Conservation (phyloP, 345 rosid species). For the Citropsis articulata region DNA sequence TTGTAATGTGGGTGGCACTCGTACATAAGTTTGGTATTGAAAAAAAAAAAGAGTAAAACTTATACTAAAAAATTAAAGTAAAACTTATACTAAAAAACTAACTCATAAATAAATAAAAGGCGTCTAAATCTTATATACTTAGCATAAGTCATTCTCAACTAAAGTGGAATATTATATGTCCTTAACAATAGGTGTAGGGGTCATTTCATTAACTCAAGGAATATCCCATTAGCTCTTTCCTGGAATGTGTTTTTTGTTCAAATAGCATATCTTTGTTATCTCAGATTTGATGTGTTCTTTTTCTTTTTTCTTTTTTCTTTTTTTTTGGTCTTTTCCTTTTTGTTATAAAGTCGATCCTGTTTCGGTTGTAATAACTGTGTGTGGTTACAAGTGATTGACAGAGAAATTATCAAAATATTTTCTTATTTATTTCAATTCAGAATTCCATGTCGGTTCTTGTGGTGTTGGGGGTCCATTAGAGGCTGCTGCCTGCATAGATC, state of each 20-base stretch:
- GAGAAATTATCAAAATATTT: constrained; percentile 1
- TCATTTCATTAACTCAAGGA: no score
- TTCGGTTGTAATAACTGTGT: not conserved
- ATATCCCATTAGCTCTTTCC: not conserved
- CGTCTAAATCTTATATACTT: no score
- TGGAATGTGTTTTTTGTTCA: not conserved
- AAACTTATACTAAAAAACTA: no score
- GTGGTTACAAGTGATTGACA: not conserved
- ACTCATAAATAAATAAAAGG: no score
- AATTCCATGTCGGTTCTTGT: constrained; percentile 17
- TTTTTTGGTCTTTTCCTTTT: not conserved
- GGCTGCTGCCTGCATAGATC: constrained; percentile 13
- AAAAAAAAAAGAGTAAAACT: no score
- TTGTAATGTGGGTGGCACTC: no score
- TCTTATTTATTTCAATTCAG: not conserved
- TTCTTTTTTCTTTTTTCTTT: no score
- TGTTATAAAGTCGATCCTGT: constrained; percentile 16
- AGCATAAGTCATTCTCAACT: no score
- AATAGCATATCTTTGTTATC: not conserved
- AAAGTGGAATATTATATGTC: no score
- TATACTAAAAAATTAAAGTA: no score
- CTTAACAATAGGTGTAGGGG: no score
- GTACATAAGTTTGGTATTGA: no score
- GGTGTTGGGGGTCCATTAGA: constrained; percentile 10
- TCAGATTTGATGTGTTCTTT: not conserved